phyloP scores from a whole-genome alignment of 2,329 filamentous ascomycete species.

The Fusarium gaditjirri region DNA sequence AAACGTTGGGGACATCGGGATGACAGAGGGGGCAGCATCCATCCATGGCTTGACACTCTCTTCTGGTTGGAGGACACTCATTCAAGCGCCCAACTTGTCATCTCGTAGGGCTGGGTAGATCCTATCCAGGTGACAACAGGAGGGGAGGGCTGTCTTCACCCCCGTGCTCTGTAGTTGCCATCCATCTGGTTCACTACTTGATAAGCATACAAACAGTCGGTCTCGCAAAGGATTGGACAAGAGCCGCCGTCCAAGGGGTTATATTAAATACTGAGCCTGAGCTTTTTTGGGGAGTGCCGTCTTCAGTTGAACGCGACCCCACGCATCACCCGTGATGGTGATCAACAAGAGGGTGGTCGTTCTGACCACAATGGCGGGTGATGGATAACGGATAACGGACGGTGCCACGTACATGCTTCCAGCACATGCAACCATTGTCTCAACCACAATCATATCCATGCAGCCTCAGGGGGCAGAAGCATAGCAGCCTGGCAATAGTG shows the following conservation, averaged over 20 bases:
- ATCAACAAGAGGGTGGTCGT: constrained; percentile 23
- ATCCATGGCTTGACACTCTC: background rate
- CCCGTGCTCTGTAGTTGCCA: constrained; percentile 1
- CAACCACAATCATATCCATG: constrained; percentile 11
- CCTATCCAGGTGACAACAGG: background rate
- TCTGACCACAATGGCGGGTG: constrained; percentile 17
- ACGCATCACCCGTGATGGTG: constrained; percentile 22
- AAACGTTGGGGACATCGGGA: background rate
- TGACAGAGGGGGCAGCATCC: constrained; percentile 4
- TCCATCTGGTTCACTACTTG: background rate
- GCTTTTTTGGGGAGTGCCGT: background rate
- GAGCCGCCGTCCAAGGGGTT: background rate
- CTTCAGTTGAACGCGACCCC: constrained; percentile 24
- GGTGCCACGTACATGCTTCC: constrained; percentile 32
- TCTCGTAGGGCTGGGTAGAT: constrained; percentile 31
- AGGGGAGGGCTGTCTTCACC: background rate
- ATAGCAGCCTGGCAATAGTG: constrained; percentile 36
- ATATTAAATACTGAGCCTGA: constrained; percentile 1
- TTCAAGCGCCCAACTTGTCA: constrained; percentile 22
- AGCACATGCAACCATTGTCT: constrained; percentile 8
- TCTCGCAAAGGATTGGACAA: constrained; percentile 22
- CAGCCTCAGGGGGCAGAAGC: constrained; percentile 22
- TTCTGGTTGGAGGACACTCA: constrained; percentile 16
- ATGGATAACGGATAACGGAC: constrained; percentile 34
- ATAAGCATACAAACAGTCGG: constrained; percentile 32